A percentile compares a stretch with the other conserved stretches of the same genome.
phyloP scores from a whole-genome alignment of 2,329 filamentous ascomycete genomes.

The Colletotrichum sp. region DNA sequence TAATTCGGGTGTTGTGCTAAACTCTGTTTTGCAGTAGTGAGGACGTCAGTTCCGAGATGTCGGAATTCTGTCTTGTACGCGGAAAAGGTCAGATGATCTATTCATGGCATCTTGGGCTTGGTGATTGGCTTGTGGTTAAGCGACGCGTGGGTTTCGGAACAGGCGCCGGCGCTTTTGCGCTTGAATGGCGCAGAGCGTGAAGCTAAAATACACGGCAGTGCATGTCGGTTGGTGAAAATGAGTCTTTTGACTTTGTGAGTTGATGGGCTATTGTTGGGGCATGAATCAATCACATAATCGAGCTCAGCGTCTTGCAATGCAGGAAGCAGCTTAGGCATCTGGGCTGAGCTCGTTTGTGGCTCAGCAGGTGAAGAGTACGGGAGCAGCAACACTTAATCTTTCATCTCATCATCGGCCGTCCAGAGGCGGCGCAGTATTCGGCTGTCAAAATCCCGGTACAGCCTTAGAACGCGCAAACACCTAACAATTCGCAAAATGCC shows the following conservation, averaged over 20 bases:
- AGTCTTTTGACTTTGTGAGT: background rate
- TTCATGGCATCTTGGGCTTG: background rate
- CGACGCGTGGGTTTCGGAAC: background rate
- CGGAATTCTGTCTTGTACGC: background rate
- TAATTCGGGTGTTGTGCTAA: background rate
- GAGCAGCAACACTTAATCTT: background rate
- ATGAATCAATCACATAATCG: background rate
- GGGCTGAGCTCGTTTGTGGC: background rate
- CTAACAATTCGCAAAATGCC: background rate
- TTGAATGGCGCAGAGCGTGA: background rate
- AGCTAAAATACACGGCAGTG: background rate
- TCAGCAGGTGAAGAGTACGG: background rate
- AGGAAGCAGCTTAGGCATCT: background rate
- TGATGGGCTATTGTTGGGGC: background rate
- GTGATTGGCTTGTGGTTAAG: background rate
- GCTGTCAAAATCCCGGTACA: background rate
- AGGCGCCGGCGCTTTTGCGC: background rate
- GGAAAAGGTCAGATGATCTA: background rate
- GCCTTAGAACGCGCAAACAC: background rate
- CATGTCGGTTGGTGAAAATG: background rate
- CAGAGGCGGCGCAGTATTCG: background rate
- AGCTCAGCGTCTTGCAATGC: background rate
- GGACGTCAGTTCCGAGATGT: background rate
- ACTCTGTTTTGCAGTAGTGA: background rate
- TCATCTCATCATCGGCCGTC: background rate